Base-by-base conservation (phyloP, 768 basidiomycete species). In the Russula compacta region DNA sequence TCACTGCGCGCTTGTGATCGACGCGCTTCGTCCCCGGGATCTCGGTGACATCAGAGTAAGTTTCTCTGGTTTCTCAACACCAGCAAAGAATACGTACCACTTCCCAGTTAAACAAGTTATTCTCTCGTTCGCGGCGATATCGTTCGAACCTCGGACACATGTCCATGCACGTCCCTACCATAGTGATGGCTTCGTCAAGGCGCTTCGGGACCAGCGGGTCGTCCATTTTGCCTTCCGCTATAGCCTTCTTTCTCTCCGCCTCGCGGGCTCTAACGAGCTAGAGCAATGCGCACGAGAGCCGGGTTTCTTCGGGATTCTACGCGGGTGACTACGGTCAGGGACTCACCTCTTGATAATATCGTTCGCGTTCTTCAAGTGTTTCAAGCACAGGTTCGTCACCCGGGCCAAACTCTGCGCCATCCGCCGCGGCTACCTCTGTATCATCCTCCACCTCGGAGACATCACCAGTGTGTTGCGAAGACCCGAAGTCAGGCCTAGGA, bases 61-160 rank as follows among this genome's bases (percentile, higher is more conserved):
- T 39, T 39, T 46, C 42, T 33, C 39, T 63, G 24, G 24, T 29
- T 29, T 29, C 24, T 29, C 24, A 40, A 53, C 29, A 38, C 19
- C 19, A 40, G 55, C 47, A 53, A 56, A 56, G 53, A 51, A 61
- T 36, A 78, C 88, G 64, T 74, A 95, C 91, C 64, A 80, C 83
- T 76, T 97, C 94, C 82, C 86, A 88, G 67, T 85, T 82, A 63
- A 89, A 87, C 1, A 98, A 78, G 66, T 92, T 90, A 71, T 90
- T 89, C 71, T 94, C 90, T 63, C 86, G 81, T 71, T 98, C 92
- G 40, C 95, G 81, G 65, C 92, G 81, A 71, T 95, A 94, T 32
- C 90, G 81, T 72, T 98, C 95, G 69, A 92, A 97, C 44, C 88
- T 83, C 3, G 95, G 94, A 70, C 95, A 98, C 93, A 98, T 97